Evolutionary conservation across 169 alveolate species (phyloP), one percentile per base, ranked within the genome.

Genomic region (Plasmodium vinckei): DNA sequence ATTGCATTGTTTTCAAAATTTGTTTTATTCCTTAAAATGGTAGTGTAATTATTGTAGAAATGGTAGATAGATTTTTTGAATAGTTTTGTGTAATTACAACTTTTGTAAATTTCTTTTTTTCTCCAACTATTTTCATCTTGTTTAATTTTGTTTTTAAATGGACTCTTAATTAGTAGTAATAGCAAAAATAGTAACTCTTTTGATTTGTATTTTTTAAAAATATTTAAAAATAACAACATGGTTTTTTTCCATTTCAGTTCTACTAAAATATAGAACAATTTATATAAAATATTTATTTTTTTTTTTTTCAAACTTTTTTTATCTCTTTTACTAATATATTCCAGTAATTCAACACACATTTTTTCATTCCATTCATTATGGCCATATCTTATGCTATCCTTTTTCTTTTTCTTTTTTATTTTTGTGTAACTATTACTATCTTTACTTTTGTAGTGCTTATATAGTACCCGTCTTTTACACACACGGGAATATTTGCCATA

Each of bases 221-320:
- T 53, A 47, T 67, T 42, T 47, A 82, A 47, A 17, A 82, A 42
- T 4, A 70, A n/a, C 53, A 42, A 46, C 21, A 82, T 19, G 10
- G 90, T 57, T 25, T 53, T 68, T 3, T 61, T 54, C 90, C 90
- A 82, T 54, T 65, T 82, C 53, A 82, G 51, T 49, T 39, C 19
- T 33, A 47, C 23, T 9, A 82, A 59, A 1, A 82, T 12, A 9
- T 67, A 27, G 10, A 63, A 44, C 25, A 65, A 25, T 47, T 82
- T 65, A 27, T 44, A 82, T 71, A 82, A 68, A 15, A 53, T 2
- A 2, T 67, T 6, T 47, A 15, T 27, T 23, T 46, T 44, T 63
- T 33, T 75, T 57, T 75, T 75, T 42, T 68, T 61, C 46, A 21
- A 67, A 56, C 47, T 60, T 1, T 25, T 44, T n/a, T 19, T 49